phyloP scores from a whole-genome alignment of 768 basidiomycete species.

The Xanthoconium purpureum region DNA sequence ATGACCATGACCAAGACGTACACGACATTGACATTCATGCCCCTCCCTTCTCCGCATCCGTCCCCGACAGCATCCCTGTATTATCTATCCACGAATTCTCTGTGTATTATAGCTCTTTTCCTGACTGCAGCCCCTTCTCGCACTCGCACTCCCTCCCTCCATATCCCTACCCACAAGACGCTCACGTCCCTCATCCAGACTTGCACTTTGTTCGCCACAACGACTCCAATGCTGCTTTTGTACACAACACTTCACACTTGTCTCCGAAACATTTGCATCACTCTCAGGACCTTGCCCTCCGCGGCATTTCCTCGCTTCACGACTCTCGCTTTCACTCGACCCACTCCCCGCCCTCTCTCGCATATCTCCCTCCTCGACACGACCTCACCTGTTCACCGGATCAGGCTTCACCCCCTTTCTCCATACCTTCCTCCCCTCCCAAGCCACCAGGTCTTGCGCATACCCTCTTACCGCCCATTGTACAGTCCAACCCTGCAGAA shows the following conservation, averaged over 20 bases:
- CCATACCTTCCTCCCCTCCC: conserved; percentile 20
- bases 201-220: conserved; percentile 26
- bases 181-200: conserved; percentile 27
- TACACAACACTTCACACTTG: conserved; percentile 22
- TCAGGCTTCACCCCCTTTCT: conserved; percentile 14
- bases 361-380: conserved; percentile 26
- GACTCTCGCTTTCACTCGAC: conserved; percentile 29
- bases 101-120: conserved; percentile 34
- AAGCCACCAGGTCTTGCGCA: conserved; percentile 27
- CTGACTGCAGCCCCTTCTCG: conserved; percentile 23
- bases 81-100: conserved; percentile 32
- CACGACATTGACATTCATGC: conserved; percentile 34
- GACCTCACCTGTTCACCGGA: conserved; percentile 23
- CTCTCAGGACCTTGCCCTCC: conserved; percentile 21
- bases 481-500: conserved; percentile 34
- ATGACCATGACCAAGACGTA: conserved; percentile 26
- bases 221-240: conserved; percentile 17
- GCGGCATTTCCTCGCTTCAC: conserved; percentile 19
- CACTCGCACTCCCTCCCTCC: conserved; percentile 17
- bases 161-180: conserved; percentile 29
- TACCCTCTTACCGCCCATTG: conserved; percentile 33
- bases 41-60: conserved; percentile 18
- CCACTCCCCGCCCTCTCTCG: conserved; percentile 23
- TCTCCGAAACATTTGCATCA: conserved; percentile 30
- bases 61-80: conserved; percentile 27